These are phyloP conservation scores for Ramularia collo-cygni DNA, from an alignment of 2,329 filamentous ascomycete genomes.

Conservation along the genomic window DNA sequence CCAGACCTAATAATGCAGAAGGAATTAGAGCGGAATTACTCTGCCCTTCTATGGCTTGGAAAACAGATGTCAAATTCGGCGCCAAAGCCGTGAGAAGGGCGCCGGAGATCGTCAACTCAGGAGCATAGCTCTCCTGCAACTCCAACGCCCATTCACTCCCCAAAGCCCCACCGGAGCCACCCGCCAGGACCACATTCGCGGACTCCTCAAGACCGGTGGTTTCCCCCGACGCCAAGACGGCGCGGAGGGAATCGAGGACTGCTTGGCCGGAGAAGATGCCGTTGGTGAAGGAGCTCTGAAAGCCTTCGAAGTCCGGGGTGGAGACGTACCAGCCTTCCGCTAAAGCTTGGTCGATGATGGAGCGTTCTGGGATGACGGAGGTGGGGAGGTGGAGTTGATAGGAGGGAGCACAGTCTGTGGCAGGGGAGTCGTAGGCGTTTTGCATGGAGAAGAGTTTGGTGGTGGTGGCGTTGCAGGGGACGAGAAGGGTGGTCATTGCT, in stretches of 20 bases:
- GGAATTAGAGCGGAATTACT: no score
- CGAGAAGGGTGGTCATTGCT: conserved; percentile 25
- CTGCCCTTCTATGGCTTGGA: conserved; percentile 30
- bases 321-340: conserved; percentile 43
- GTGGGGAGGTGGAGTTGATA: conserved; percentile 28
- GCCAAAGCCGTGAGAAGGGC: conserved; percentile 43
- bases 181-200: conserved; percentile 39
- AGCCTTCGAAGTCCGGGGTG: conserved; percentile 38
- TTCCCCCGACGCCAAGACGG: conserved; percentile 22
- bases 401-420: conserved; percentile 35
- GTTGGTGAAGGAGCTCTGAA: conserved; percentile 34
- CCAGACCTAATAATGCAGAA: no score
- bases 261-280: conserved; percentile 36
- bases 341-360: no score
- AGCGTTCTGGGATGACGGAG: no score
- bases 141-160: conserved; percentile 47
- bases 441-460: conserved; percentile 22
- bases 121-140: conserved; percentile 45
- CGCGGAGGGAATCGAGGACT: conserved; percentile 37
- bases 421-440: conserved; percentile 32
- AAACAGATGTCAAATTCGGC: conserved; percentile 33
- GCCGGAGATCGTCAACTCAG: conserved; percentile 43
- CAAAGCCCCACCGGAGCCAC: conserved; percentile 49
- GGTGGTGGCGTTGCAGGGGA: conserved; percentile 10
- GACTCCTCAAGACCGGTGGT: conserved; percentile 5